Evolutionary conservation across 2,329 filamentous ascomycete genomes (phyloP).

Genomic region (Hawksworthiomyces lignivorus): DNA sequence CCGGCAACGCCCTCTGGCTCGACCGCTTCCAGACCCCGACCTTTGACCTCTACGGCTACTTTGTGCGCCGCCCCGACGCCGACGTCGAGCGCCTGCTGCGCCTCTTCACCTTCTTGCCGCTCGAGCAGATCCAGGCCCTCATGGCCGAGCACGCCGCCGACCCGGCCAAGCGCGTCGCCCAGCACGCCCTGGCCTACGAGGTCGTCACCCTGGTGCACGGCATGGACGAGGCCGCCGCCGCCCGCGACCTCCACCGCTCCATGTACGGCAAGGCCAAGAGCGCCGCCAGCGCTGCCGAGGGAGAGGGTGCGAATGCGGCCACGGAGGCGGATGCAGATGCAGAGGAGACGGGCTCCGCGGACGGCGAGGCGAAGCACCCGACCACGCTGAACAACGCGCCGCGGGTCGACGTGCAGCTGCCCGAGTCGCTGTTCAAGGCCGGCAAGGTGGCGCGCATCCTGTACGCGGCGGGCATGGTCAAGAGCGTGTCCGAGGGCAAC

Average conservation of each 20-base stretch:
- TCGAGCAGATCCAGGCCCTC: conserved; percentile 55
- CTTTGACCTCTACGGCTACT: conserved; percentile 88
- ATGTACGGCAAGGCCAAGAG: conserved; percentile 34
- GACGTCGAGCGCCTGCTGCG: conserved; percentile 78
- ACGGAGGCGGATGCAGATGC: conserved; percentile 2
- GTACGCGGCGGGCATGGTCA: conserved; percentile 50
- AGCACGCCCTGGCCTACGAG: conserved; percentile 76
- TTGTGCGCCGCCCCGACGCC: conserved; percentile 72
- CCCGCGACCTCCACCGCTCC: conserved; percentile 47
- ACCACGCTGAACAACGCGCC: conserved; percentile 38
- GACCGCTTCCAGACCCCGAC: conserved; percentile 70
- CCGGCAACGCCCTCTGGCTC: conserved; percentile 91
- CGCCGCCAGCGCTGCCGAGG: no score
- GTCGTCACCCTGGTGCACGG: conserved; percentile 77
- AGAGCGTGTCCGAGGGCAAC: conserved; percentile 49
- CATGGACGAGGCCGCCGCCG: conserved; percentile 50
- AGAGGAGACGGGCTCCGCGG: background rate
- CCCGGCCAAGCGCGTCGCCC: conserved; percentile 66
- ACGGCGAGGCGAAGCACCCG: conserved; percentile 7
- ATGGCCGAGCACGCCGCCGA: conserved; percentile 62
- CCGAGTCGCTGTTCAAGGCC: conserved; percentile 44
- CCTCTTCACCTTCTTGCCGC: conserved; percentile 81
- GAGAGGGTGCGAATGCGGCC: no score
- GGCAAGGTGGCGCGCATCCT: conserved; percentile 53
- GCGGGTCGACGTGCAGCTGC: conserved; percentile 50